A percentile compares a stretch with the other conserved stretches of the same genome.
Evolutionary conservation across 78 protist species (phyloP).

Genomic region (Creolimax fragrantissima): DNA sequence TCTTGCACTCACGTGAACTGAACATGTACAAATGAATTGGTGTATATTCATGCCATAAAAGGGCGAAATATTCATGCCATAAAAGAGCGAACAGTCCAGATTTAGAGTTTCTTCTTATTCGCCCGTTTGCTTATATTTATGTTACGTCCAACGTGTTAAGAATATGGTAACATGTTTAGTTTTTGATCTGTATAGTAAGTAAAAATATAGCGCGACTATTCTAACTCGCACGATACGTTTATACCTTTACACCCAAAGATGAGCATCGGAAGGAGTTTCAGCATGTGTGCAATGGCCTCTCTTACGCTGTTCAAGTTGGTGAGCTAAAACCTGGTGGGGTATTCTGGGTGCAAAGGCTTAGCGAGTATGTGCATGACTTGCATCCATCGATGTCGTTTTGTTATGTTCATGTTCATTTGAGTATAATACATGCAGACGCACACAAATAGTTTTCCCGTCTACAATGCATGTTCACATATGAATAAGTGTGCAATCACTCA

Average conservation of each 20-base stretch:
- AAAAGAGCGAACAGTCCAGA: too few relatives aligned
- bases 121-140: not conserved
- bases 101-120: too few relatives aligned
- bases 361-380: not conserved
- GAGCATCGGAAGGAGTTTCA: not conserved
- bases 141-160: not conserved
- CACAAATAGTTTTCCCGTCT: not conserved
- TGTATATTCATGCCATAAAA: too few relatives aligned
- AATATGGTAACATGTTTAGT: not conserved
- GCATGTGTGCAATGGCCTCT: not conserved
- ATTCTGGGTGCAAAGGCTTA: not conserved
- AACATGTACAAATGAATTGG: too few relatives aligned
- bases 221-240: not conserved
- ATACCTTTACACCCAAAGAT: not conserved
- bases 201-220: not conserved
- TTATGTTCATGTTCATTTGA: not conserved
- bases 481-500: too few relatives aligned
- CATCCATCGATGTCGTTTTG: not conserved
- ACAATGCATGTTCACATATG: too few relatives aligned
- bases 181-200: too few relatives aligned
- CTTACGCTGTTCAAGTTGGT: not conserved
- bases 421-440: not conserved
- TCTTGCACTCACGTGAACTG: too few relatives aligned
- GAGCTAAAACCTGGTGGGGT: not conserved
- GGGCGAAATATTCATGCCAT: too few relatives aligned